Percentiles rank a stretch among this genome's conserved stretches.
These are phyloP conservation scores for Knufia fluminis DNA, from an alignment of 2,329 filamentous ascomycete genomes.

Conservation along the genomic window DNA sequence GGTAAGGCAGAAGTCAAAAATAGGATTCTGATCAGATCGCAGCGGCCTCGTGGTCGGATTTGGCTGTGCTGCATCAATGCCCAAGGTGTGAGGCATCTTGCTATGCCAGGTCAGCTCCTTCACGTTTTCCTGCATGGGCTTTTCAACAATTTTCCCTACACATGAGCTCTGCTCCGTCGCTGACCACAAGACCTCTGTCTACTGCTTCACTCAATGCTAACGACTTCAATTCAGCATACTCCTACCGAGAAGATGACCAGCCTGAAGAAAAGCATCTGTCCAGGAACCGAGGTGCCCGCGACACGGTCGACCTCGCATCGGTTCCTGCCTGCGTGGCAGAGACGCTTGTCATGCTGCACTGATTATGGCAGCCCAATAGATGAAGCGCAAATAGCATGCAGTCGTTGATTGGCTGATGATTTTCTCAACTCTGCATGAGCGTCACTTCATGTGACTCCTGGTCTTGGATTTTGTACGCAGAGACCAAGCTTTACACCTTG, in stretches of 20 bases:
- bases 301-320: neutral
- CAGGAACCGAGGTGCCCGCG: neutral
- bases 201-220: no score
- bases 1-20: no score
- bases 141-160: no score
- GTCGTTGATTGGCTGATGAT: neutral
- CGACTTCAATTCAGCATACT: no score
- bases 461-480: no score
- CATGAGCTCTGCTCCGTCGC: no score
- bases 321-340: neutral
- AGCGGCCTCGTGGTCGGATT: neutral
- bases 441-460: constrained; percentile 2
- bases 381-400: neutral
- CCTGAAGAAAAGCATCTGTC: neutral
- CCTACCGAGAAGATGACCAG: no score
- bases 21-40: neutral
- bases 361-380: neutral
- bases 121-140: neutral
- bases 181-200: no score
- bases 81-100: neutral
- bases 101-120: neutral
- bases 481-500: no score
- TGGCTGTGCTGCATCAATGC: neutral
- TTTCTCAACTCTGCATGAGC: neutral
- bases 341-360: neutral